Evolutionary conservation across 2,329 filamentous ascomycete species (phyloP).

Genomic region (Fusarium bactridioides): DNA sequence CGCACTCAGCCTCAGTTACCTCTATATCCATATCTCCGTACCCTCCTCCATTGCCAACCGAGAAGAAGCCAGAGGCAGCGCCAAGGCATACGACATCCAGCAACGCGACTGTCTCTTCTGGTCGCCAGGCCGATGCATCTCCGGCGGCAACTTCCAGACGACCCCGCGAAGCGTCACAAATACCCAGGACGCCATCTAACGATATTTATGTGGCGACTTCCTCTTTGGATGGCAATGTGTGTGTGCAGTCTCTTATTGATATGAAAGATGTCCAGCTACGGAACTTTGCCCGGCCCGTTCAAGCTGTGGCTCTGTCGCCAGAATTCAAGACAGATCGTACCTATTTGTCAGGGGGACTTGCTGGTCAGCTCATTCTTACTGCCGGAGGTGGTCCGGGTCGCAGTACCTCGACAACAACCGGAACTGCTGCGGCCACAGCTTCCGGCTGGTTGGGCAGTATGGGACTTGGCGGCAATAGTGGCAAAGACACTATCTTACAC

Average conservation of each 20-base stretch:
- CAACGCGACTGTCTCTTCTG: slow-evolving; percentile 42
- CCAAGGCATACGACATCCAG: slow-evolving; percentile 49
- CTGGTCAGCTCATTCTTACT: slow-evolving; percentile 87
- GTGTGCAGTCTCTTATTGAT: slow-evolving; percentile 86
- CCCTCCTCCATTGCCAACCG: slow-evolving; percentile 63
- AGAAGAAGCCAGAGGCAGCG: slow-evolving; percentile 53
- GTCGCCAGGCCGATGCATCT: slow-evolving; percentile 49
- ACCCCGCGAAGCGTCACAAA: slow-evolving; percentile 58
- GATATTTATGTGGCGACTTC: slow-evolving; percentile 93
- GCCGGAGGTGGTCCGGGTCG: slow-evolving; percentile 80
- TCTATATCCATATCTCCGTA: slow-evolving; percentile 89
- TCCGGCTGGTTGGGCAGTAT: slow-evolving; percentile 92
- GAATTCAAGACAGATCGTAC: slow-evolving; percentile 90
- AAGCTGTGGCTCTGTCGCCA: slow-evolving; percentile 91
- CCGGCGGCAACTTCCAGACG: slow-evolving; percentile 61
- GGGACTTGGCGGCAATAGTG: slow-evolving; percentile 78
- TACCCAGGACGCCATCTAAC: slow-evolving; percentile 83
- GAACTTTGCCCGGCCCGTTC: slow-evolving; percentile 92
- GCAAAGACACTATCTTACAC: slow-evolving; percentile 87
- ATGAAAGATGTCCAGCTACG: slow-evolving; percentile 88
- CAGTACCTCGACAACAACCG: slow-evolving; percentile 87
- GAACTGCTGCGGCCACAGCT: slow-evolving; percentile 81
- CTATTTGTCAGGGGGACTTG: slow-evolving; percentile 89
- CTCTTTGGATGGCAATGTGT: slow-evolving; percentile 95
- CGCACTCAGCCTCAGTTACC: slow-evolving; percentile 91